A percentile compares a stretch with the other conserved stretches of the same genome.
These are phyloP conservation scores for Xylaria sp. DNA, from an alignment of 2,329 filamentous ascomycete species.

Conservation along the genomic window DNA sequence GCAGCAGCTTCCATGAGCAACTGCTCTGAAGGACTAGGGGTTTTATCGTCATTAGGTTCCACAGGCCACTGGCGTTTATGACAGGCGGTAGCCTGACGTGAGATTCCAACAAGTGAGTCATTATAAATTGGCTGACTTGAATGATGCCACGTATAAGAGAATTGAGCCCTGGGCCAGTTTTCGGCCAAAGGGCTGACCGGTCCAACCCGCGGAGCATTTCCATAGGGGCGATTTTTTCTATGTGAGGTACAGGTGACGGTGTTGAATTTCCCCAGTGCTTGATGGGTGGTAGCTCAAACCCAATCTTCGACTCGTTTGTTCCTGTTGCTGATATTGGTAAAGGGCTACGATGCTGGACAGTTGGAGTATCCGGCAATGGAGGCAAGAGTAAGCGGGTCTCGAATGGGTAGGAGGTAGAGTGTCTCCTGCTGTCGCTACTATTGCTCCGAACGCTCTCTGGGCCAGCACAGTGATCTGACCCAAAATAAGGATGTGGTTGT, in stretches of 20 bases:
- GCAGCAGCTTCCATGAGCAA: slow-evolving; percentile 39
- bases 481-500: neutral
- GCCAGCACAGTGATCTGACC: slow-evolving; percentile 7
- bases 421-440: slow-evolving; percentile 52
- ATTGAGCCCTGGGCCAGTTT: slow-evolving; percentile 24
- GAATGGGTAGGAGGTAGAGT: slow-evolving; percentile 3
- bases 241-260: slow-evolving; percentile 26
- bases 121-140: slow-evolving; percentile 38
- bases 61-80: slow-evolving; percentile 15
- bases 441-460: slow-evolving; percentile 53
- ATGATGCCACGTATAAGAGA: slow-evolving; percentile 33
- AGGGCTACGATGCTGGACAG: neutral
- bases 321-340: slow-evolving; percentile 8
- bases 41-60: slow-evolving; percentile 32
- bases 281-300: slow-evolving; percentile 35
- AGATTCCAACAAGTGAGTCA: slow-evolving; percentile 37
- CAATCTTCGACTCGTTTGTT: neutral
- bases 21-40: slow-evolving; percentile 42
- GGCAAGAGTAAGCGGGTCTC: slow-evolving; percentile 4
- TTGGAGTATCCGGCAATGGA: neutral
- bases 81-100: slow-evolving; percentile 30
- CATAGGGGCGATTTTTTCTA: slow-evolving; percentile 24
- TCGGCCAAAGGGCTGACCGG: slow-evolving; percentile 38
- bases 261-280: slow-evolving; percentile 33
- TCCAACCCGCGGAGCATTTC: slow-evolving; percentile 39